Percentiles rank a stretch among this genome's conserved stretches.
Conservation (phyloP, 2,329 filamentous ascomycete species). For the Dryadomyces quercivorus region DNA sequence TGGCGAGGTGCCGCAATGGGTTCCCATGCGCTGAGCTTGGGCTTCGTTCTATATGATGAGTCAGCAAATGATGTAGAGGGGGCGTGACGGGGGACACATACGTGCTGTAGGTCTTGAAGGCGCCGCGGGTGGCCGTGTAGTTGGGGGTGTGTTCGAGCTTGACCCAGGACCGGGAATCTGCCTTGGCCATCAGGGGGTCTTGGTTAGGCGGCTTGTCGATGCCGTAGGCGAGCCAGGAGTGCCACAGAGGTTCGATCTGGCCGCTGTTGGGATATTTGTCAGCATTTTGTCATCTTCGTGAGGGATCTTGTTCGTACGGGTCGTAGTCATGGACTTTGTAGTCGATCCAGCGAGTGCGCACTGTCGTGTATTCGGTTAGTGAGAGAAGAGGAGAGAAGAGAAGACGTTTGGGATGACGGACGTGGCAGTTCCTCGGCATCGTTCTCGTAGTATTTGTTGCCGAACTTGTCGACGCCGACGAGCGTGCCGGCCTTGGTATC, state of each 20-base stretch:
- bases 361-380: constrained; percentile 28
- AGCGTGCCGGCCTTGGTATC: constrained; percentile 91
- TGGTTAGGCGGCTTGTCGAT: constrained; percentile 74
- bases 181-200: constrained; percentile 54
- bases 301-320: constrained; percentile 35
- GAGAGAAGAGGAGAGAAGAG: not conserved
- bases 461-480: constrained; percentile 75
- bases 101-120: constrained; percentile 93
- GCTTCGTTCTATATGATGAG: constrained; percentile 17
- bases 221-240: constrained; percentile 92
- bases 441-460: constrained; percentile 98
- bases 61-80: not conserved
- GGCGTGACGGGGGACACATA: constrained; percentile 36
- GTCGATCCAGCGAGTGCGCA: constrained; percentile 94
- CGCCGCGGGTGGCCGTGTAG: constrained; percentile 61
- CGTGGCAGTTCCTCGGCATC: constrained; percentile 82
- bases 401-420: constrained; percentile 29
- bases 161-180: constrained; percentile 57
- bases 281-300: not conserved
- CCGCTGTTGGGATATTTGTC: constrained; percentile 31
- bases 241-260: constrained; percentile 93
- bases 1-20: constrained; percentile 19
- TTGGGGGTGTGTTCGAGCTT: constrained; percentile 58
- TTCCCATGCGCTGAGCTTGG: constrained; percentile 23
- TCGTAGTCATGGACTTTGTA: constrained; percentile 83